A percentile compares a stretch with the other conserved stretches of the same genome.
phyloP scores from a whole-genome alignment of 2,329 filamentous ascomycete genomes.

The Verticillium isaacii region DNA sequence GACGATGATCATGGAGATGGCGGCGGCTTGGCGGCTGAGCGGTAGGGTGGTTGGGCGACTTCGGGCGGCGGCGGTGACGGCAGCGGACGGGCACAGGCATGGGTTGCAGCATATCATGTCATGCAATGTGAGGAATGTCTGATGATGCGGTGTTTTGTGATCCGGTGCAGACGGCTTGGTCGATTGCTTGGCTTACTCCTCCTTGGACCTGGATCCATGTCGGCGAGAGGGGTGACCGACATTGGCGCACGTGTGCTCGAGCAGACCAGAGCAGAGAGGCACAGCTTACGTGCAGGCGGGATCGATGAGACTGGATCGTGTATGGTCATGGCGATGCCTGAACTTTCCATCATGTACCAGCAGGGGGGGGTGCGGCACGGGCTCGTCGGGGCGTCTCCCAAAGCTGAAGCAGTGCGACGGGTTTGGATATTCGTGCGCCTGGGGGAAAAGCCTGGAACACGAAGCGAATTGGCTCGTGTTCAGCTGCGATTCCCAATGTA shows the following conservation, averaged over 20 bases:
- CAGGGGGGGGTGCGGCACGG: too few relatives aligned
- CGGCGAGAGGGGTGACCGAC: neutral
- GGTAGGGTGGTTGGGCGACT: neutral
- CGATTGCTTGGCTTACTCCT: neutral
- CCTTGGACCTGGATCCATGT: neutral
- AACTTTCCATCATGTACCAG: neutral
- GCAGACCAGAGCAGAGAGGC: neutral
- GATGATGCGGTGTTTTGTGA: neutral
- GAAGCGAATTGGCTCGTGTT: neutral
- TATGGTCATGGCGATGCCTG: neutral
- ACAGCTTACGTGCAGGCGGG: neutral
- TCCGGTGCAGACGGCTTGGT: neutral
- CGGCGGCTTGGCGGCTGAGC: neutral
- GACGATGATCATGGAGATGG: neutral
- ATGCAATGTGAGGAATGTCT: neutral
- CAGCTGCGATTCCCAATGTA: neutral
- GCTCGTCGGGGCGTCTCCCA: too few relatives aligned
- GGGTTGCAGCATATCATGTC: neutral
- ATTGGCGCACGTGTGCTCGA: neutral
- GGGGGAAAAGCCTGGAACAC: neutral
- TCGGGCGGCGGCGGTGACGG: neutral
- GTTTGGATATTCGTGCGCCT: too few relatives aligned
- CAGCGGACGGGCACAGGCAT: neutral
- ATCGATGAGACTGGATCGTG: neutral
- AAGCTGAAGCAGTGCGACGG: too few relatives aligned